Base-by-base conservation (phyloP, 495 filamentous ascomycete species). In the Hypoxylon lenormandii region DNA sequence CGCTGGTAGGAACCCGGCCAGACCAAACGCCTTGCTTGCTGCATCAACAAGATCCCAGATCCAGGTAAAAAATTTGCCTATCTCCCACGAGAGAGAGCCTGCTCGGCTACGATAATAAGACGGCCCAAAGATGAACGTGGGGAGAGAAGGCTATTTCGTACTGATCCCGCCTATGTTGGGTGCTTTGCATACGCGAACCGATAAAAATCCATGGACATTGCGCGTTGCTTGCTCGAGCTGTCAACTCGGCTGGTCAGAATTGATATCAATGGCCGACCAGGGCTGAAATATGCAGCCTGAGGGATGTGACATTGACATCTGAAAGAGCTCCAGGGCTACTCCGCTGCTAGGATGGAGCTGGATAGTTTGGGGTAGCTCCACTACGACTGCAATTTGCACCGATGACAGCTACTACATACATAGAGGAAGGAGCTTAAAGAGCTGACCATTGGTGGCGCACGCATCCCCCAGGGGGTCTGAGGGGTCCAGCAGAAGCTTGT, bases 71-170 rank as follows among this genome's bases (percentile, higher is more conserved):
- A 60, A 47, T 30, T 38, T 13, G 42, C 48, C 30, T 33, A 33
- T 33, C 6, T 33, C 6, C 30, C 26, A 28, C 26, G 7, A 3
- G 7, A 55, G 48, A 12, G 36, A 4, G 16, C n/a, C 47, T 3
- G 5, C 33, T 28, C 18, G n/a, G 10, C 22, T 22, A 60, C 26
- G 60, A 70, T 70, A 64, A 70, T 48, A n/a, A n/a, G 23, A 54
- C 28, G 30, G 30, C 30, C 6, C 21, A 55, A 43, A 23, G 45
- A n/a, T 21, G 43, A 22, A 28, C 66, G 60, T 70, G 60, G 60
- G 60, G 42, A 65, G 23, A 26, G 23, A 15, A 18, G 19, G 23
- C 50, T 33, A 28, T 7, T 28, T n/a, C 26, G 3, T 28, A 4
- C 45, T 56, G 36, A 30, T 54, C n/a, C n/a, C 12, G 43, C n/a